phyloP scores from a whole-genome alignment of 2,329 filamentous ascomycete species.

The Colletotrichum musae region DNA sequence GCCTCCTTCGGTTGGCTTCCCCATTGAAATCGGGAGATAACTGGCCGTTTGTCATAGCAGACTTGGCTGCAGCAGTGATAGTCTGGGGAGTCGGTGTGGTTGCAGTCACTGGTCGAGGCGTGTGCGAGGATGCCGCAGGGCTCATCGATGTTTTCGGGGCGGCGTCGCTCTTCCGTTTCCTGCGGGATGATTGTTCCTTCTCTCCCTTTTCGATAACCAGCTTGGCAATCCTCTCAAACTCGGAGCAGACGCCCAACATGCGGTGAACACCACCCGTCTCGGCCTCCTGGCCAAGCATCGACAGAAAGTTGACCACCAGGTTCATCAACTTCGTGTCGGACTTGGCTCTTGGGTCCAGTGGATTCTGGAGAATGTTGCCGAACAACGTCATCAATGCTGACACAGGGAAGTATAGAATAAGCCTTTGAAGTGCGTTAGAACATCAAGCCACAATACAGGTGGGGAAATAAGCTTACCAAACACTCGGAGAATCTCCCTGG shows the following conservation, averaged over 20 bases:
- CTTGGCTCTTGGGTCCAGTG: conserved; percentile 87
- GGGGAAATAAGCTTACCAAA: conserved; percentile 77
- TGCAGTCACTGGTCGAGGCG: conserved; percentile 48
- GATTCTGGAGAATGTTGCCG: conserved; percentile 96
- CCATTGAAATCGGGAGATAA: conserved; percentile 42
- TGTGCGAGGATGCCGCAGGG: conserved; percentile 48
- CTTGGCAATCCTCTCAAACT: conserved; percentile 95
- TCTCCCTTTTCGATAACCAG: conserved; percentile 93
- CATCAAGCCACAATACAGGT: not conserved
- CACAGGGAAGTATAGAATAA: conserved; percentile 96
- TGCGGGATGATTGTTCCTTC: conserved; percentile 82
- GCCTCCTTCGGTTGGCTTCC: conserved; percentile 38
- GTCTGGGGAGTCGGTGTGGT: conserved; percentile 49
- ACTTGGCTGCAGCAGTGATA: conserved; percentile 15
- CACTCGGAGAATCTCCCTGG: conserved; percentile 93
- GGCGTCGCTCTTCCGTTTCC: conserved; percentile 86
- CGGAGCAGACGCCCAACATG: conserved; percentile 94
- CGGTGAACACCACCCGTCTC: conserved; percentile 92
- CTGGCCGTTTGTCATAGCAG: conserved; percentile 34
- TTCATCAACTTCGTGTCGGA: conserved; percentile 94
- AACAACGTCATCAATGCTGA: conserved; percentile 95
- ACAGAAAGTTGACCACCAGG: conserved; percentile 91
- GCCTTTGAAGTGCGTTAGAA: conserved; percentile 64
- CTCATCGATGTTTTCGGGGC: conserved; percentile 41
- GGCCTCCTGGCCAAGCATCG: conserved; percentile 89